Evolutionary conservation across 2,329 filamentous ascomycete genomes (phyloP), one percentile per base, ranked within the genome.

Genomic region (Alternaria infectoria): DNA sequence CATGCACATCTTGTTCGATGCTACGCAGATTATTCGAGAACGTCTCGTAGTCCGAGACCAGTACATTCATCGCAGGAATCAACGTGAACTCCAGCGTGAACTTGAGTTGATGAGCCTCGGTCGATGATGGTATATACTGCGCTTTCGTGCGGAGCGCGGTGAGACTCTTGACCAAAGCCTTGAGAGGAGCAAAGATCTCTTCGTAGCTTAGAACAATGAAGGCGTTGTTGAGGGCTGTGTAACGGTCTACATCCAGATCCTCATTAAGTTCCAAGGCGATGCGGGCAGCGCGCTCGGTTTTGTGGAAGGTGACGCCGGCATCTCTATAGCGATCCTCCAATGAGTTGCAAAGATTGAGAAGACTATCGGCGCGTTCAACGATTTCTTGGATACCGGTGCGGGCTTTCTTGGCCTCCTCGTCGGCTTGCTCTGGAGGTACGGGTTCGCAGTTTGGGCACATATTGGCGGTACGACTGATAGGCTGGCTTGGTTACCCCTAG

Each of bases 181-280:
- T 25, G 3, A 59, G 25, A 15, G 19, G 17, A 10, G 43, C 47
- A 15, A 65, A 59, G 40, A 65, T 40, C 3, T 25, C 50, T 15
- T 58, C 15, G 28, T 65, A 65, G 23, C 55, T 46, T 6, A 23
- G 12, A 5, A 28, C 8, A 23, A 46, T 8, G 21, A 64, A 64
- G 9, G 44, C n/a, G 5, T 40, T 25, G 17, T 57, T 45, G n/a
- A 64, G 47, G 5, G 10, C 13, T 6, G 12, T n/a, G 6, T 50
- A 46, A 15, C 7, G 30, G 21, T 2, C 1, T 56, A 8, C 21
- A 13, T 8, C 9, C 28, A 23, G 7, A 8, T 15, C 15, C 4
- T 17, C 23, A 2, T 40, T n/a, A 2, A 40, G 19, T 56, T 15
- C 17, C 4, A 17, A 25, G 30, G 28, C 19, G 36, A 23, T n/a